Evolutionary conservation across 2,329 filamentous ascomycete species (phyloP), one percentile per base, ranked within the genome.

Genomic region (Colletotrichum sojae): DNA sequence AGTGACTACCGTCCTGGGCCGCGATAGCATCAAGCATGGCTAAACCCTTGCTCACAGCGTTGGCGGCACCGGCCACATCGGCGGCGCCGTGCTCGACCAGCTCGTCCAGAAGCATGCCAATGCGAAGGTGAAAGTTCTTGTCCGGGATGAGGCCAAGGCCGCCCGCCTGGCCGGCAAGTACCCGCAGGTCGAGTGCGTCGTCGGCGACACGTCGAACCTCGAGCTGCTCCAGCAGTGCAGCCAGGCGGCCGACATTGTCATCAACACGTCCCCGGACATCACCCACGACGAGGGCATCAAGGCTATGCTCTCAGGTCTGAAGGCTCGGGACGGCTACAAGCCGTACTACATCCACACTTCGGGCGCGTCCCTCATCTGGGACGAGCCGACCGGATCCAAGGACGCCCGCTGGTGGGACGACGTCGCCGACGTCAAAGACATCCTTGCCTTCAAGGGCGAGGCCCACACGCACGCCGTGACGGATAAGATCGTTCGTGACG

Each of bases 351-450:
- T 62, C 22, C 59, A 62, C 59, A 60, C 63, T 1, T 60, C 63
- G 12, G 56, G 56, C 1, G 56, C 56, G 15, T 66, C 63, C n/a
- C 63, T 66, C 18, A 49, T 66, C 27, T 66, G 63, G 63, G 63
- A 66, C 49, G 63, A 66, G 43, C 63, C 63, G 9, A 18, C 63
- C 20, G 63, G 63, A 6, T 66, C 63, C 56, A 61, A 49, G 31
- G 56, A 66, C 27, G 63, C 63, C 16, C 49, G 63, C 39, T 60
- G 63, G 40, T 66, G 63, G 63, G 63, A 66, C 49, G 63, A 66
- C n/a, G 31, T 62, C 12, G 20, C 36, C 36, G 63, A 66, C 49
- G 53, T 62, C 20, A 15, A 22, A 9, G 63, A 66, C 39, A 61
- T 66, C 15, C n/a, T 22, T 16, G 63, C 63, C 1, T 65, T 65